Percentiles rank a stretch among this genome's conserved stretches.
Evolutionary conservation across 257 asterid species (phyloP).

Genomic region (Echium plantagineum): DNA sequence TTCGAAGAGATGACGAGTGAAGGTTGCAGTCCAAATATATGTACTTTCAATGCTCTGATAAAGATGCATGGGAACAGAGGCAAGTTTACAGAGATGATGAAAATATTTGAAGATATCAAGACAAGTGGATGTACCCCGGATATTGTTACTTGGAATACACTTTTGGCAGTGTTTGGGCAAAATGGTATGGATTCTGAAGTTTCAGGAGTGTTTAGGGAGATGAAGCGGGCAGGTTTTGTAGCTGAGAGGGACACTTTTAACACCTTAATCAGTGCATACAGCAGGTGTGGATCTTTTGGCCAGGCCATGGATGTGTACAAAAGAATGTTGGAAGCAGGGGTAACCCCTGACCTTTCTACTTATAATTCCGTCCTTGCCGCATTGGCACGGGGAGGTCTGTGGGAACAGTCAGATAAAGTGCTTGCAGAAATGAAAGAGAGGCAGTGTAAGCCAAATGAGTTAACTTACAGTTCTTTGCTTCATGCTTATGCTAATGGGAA

Average conservation of each 20-base stretch:
- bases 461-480: conserved; percentile 73
- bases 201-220: conserved; percentile 78
- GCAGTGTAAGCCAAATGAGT: conserved; percentile 71
- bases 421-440: conserved; percentile 64
- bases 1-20: conserved; percentile 60
- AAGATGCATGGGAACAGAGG: conserved; percentile 87
- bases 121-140: conserved; percentile 64
- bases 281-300: conserved; percentile 77
- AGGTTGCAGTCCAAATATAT: conserved; percentile 78
- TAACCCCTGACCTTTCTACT: conserved; percentile 76
- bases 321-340: conserved; percentile 71
- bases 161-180: conserved; percentile 88
- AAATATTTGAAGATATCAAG: conserved; percentile 65
- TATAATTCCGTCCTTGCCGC: conserved; percentile 88
- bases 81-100: conserved; percentile 82
- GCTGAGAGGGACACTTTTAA: conserved; percentile 92
- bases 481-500: conserved; percentile 91
- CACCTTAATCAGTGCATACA: conserved; percentile 80
- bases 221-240: conserved; percentile 85
- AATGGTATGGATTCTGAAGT: conserved; percentile 84
- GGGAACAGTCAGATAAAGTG: conserved; percentile 87
- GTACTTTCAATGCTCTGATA: conserved; percentile 82
- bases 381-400: conserved; percentile 72
- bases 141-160: conserved; percentile 93
- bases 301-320: conserved; percentile 79